Evolutionary conservation across 2,329 filamentous ascomycete genomes (phyloP).

Genomic region (Ciborinia camelliae): DNA sequence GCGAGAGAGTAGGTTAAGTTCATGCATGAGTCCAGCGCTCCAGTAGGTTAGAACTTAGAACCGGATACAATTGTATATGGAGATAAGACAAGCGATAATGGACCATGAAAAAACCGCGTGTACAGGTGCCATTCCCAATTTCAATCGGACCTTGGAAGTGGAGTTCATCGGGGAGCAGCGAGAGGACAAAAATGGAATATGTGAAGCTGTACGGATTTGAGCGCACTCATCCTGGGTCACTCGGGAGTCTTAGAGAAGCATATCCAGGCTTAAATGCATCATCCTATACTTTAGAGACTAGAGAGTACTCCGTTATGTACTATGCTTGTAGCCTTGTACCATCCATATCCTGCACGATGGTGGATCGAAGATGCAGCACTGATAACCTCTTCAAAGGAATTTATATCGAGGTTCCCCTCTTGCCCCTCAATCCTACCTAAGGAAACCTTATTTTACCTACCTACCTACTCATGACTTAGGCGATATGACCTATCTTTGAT

Average conservation of each 20-base stretch:
- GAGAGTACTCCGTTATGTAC: no score
- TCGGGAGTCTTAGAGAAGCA: background rate
- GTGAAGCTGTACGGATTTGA: background rate
- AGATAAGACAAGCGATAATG: slow-evolving; percentile 11
- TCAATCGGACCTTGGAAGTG: background rate
- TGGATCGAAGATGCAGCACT: background rate
- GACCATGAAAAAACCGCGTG: background rate
- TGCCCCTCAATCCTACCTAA: slow-evolving; percentile 3
- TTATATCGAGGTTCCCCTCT: background rate
- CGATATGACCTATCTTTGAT: background rate
- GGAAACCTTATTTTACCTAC: background rate
- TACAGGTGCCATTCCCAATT: background rate
- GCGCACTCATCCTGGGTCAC: background rate
- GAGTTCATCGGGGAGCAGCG: background rate
- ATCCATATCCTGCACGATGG: background rate
- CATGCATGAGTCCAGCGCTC: background rate
- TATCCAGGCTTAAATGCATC: background rate
- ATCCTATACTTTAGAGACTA: no score
- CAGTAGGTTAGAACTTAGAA: background rate
- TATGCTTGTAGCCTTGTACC: no score
- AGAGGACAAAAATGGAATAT: background rate
- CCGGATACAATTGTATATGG: background rate
- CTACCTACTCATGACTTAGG: background rate
- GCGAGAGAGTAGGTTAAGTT: background rate
- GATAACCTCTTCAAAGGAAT: background rate